Evolutionary conservation across 164 flowering plant genomes (phyloP).

Genomic region (Umbilicus rupestris): DNA sequence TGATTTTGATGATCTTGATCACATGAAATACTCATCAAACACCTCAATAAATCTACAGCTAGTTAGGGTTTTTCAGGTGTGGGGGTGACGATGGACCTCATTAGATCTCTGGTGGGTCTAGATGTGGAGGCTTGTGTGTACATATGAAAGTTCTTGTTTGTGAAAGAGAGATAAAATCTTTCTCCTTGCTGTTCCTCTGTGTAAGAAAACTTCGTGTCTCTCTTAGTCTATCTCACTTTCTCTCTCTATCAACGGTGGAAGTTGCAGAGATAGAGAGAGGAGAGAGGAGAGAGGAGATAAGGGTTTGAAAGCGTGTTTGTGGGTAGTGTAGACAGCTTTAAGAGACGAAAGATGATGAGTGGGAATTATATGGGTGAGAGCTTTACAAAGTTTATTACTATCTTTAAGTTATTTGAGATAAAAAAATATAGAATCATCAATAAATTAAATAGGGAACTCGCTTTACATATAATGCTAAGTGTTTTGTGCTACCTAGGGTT

Average conservation of each 20-base stretch:
- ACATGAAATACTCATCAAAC: slow-evolving; percentile 19
- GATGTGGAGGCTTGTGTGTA: background rate
- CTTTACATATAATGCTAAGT: background rate
- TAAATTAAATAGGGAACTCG: no score
- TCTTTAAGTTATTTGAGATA: background rate
- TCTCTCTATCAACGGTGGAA: slow-evolving; percentile 4
- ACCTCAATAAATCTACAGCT: background rate
- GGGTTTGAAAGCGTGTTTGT: background rate
- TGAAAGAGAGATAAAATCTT: background rate
- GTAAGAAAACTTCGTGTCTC: background rate
- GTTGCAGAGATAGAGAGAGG: background rate
- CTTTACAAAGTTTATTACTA: slow-evolving; percentile 32
- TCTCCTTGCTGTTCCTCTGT: background rate
- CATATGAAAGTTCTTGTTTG: background rate
- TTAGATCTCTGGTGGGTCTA: slow-evolving; percentile 6
- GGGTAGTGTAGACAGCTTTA: slow-evolving; percentile 22
- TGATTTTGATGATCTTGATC: slow-evolving; percentile 7
- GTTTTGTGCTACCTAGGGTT: slow-evolving; percentile 3
- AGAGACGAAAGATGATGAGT: slow-evolving; percentile 57
- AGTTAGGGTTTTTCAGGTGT: slow-evolving; percentile 3
- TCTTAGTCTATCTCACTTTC: background rate
- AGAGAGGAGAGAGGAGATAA: background rate
- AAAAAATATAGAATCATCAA: no score
- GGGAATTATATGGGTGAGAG: slow-evolving; percentile 49
- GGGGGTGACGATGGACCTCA: slow-evolving; percentile 5